Evolutionary conservation across 2,329 filamentous ascomycete species (phyloP), one percentile per base, ranked within the genome.

Genomic region (Boeremia lycopersici): DNA sequence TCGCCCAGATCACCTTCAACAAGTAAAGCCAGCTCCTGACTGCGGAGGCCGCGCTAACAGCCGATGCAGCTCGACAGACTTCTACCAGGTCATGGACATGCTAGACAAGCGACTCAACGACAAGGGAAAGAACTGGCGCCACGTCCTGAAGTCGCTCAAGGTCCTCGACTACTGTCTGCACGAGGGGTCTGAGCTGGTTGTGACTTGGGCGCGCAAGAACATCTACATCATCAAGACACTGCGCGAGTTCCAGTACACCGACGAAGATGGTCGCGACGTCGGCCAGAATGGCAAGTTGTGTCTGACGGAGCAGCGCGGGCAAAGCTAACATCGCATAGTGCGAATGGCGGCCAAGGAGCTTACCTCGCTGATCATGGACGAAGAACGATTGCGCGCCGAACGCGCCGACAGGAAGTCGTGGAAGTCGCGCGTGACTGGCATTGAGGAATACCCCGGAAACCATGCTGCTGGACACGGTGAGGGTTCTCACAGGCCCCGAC

Each of bases 61-160:
- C 19, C 53, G 34, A 41, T 31, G 35, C 67, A 96, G 93, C 73
- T 93, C 92, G 31, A 93, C 89, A 77, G 95, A 98, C 76, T 99
- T 99, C 80, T 96, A 96, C 80, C 93, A 99, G 75, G 97, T 99
- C 70, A 96, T 99, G 89, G 95, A 99, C 76, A 99, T 99, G 91
- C 83, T 99, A 64, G 95, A 99, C 79, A 98, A 98, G 82, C 89
- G 95, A 65, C 81, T 99, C 71, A 99, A 99, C 70, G 95, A 99
- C 78, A 98, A 99, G 78, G 95, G 95, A 72, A 99, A 98, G 83
- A 99, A 99, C 76, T 99, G 95, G 95, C 88, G 95, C 68, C 95
- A 99, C 75, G 95, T 99, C 11, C 81, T 99, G 56, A 99, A 99
- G 78, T 96, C 95, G 36, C 82, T 99, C 65, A 99, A 99, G 76